Evolutionary conservation across 2,329 filamentous ascomycete species (phyloP).

Genomic region (Penicillium sp.): DNA sequence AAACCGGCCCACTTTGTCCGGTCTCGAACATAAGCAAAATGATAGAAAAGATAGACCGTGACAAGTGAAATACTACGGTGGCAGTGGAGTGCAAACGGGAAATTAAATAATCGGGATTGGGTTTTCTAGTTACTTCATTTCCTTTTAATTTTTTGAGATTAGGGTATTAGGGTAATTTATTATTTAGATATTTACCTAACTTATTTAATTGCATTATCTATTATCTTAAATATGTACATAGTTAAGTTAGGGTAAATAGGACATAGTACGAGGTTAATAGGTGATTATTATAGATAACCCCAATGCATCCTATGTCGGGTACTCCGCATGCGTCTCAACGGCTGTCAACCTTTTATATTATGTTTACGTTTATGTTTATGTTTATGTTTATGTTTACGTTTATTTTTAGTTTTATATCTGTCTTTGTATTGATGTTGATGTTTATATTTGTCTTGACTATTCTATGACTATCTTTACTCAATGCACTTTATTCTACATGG

Average conservation of each 20-base stretch:
- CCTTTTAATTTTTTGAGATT: neutral
- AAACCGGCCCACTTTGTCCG: slow-evolving; percentile 8
- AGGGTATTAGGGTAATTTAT: neutral
- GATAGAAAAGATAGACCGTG: slow-evolving; percentile 3
- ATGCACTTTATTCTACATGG: neutral
- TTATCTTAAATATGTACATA: too few relatives aligned
- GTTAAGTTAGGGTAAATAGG: too few relatives aligned
- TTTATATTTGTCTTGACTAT: neutral
- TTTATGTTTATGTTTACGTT: neutral
- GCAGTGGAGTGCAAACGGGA: slow-evolving; percentile 2
- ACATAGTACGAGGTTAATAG: too few relatives aligned
- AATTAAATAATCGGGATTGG: neutral
- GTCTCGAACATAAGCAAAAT: slow-evolving; percentile 19
- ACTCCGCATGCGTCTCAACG: neutral
- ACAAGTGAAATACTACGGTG: slow-evolving; percentile 11
- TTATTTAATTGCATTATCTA: too few relatives aligned
- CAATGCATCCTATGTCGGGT: too few relatives aligned
- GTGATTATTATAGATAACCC: too few relatives aligned
- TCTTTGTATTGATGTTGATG: neutral
- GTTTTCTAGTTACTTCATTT: neutral
- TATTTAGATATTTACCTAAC: too few relatives aligned
- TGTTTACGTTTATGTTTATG: neutral
- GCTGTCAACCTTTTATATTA: neutral
- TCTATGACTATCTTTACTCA: neutral
- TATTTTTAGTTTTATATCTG: neutral